Conservation (phyloP, 768 basidiomycete genomes). For the Suillus clintonianus region DNA sequence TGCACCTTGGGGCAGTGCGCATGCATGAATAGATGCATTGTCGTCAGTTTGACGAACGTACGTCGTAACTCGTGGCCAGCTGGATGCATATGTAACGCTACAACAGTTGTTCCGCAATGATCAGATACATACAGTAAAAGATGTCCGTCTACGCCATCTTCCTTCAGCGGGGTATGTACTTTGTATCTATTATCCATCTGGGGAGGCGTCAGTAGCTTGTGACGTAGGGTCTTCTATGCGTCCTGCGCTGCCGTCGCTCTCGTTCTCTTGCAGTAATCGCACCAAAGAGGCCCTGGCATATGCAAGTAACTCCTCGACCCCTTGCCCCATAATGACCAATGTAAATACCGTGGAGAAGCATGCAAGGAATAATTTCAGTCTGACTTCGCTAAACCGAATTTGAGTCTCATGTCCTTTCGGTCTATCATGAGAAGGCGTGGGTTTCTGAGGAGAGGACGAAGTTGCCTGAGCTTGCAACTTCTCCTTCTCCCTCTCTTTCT, state of each 20-base stretch:
- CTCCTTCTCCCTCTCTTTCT: neutral
- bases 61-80: neutral
- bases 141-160: neutral
- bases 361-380: neutral
- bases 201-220: neutral
- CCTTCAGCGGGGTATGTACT: neutral
- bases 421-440: neutral
- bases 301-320: neutral
- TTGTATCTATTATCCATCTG: neutral
- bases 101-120: neutral
- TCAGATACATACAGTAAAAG: neutral
- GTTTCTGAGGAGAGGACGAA: neutral
- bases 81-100: neutral
- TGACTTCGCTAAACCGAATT: too few relatives aligned
- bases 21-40: neutral
- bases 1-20: constrained; percentile 5
- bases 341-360: neutral
- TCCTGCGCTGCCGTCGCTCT: neutral
- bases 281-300: neutral
- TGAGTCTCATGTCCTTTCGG: neutral
- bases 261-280: neutral
- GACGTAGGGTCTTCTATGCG: neutral
- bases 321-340: neutral
- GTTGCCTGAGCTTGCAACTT: neutral
- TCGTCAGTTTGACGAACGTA: neutral